phyloP scores from a whole-genome alignment of 352 stramenopile species.

The Pythium grandisporangium region DNA sequence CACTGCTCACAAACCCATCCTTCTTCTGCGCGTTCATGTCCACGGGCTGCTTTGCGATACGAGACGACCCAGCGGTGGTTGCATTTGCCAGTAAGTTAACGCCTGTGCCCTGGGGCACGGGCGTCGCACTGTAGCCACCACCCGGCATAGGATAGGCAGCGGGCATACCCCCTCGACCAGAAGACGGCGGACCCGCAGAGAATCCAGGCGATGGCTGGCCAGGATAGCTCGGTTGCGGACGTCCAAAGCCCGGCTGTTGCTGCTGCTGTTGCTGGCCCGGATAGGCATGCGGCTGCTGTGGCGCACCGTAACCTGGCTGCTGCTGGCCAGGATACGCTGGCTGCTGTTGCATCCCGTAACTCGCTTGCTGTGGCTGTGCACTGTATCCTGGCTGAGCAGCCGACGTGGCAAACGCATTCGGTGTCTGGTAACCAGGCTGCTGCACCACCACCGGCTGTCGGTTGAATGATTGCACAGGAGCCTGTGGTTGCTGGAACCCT shows the following conservation, averaged over 20 bases:
- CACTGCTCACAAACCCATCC: constrained; percentile 78
- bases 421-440: constrained; percentile 30
- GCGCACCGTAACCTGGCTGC: constrained; percentile 20
- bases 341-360: constrained; percentile 18
- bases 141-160: constrained; percentile 18
- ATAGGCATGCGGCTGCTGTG: constrained; percentile 20
- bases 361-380: constrained; percentile 6
- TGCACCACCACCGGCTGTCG: too few species aligned
- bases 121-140: constrained; percentile 16
- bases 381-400: constrained; percentile 9
- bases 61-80: constrained; percentile 46
- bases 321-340: constrained; percentile 15
- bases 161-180: constrained; percentile 11
- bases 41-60: constrained; percentile 72
- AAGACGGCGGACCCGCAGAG: constrained; percentile 45
- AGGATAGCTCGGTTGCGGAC: constrained; percentile 20
- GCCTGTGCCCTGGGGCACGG: constrained; percentile 47
- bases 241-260: constrained; percentile 16
- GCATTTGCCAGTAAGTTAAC: constrained; percentile 60
- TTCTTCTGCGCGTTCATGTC: constrained; percentile 78
- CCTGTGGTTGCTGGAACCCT: neutral
- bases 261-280: constrained; percentile 24
- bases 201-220: constrained; percentile 28
- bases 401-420: constrained; percentile 23
- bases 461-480: too few species aligned